Conservation (phyloP, 169 alveolate species). For the Plasmodium inui region DNA sequence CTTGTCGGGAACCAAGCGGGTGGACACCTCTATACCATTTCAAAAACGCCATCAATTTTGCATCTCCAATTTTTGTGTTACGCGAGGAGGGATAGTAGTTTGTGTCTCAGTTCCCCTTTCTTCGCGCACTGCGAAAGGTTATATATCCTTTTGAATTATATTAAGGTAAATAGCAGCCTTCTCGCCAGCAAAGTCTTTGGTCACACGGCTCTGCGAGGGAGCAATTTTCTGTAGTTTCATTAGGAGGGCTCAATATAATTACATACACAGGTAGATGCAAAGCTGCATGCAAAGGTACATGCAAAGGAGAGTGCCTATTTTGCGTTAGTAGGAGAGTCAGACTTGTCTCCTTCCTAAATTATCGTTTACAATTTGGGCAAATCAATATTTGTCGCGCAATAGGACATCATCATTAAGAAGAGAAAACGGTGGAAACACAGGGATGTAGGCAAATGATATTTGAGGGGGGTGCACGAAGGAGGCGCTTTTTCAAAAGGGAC, state of each 20-base stretch:
- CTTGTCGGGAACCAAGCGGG: background rate
- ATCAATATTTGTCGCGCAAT: background rate
- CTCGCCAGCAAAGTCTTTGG: background rate
- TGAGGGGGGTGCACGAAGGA: background rate
- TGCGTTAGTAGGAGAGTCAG: background rate
- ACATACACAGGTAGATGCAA: background rate
- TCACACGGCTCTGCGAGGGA: background rate
- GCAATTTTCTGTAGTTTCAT: background rate
- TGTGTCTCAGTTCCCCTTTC: background rate
- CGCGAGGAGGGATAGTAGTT: background rate
- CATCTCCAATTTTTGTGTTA: background rate
- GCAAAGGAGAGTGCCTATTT: background rate
- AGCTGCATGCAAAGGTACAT: background rate
- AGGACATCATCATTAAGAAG: background rate
- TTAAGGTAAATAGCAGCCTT: too few species aligned
- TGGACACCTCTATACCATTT: background rate
- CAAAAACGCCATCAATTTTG: background rate
- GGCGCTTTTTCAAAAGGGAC: background rate
- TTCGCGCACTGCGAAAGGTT: background rate
- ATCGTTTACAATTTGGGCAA: background rate
- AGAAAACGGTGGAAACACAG: background rate
- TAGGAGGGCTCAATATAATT: background rate
- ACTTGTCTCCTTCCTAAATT: background rate
- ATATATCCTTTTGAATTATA: too few species aligned
- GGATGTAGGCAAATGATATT: background rate